phyloP scores from a whole-genome alignment of 2,329 filamentous ascomycete species.

The Xylaria sp. region DNA sequence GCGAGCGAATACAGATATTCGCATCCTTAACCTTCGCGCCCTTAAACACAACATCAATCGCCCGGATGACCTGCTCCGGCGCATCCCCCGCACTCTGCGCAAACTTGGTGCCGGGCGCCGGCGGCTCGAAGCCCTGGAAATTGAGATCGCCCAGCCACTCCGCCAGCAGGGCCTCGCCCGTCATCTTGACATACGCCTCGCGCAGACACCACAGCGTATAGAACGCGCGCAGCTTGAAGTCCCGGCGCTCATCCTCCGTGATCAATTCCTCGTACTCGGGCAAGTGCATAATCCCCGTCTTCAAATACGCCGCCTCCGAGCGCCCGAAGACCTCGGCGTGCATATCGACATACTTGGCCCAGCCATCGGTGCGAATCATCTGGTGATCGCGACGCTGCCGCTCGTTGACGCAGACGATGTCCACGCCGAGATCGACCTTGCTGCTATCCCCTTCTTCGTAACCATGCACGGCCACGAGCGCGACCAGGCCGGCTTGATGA shows the following conservation, averaged over 20 bases:
- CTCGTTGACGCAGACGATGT: slow-evolving; percentile 72
- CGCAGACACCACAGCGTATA: slow-evolving; percentile 76
- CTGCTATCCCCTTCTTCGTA: slow-evolving; percentile 23
- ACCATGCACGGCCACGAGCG: slow-evolving; percentile 51
- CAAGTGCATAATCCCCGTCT: slow-evolving; percentile 36
- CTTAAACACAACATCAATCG: slow-evolving; percentile 37
- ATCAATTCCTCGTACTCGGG: slow-evolving; percentile 17
- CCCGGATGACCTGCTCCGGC: slow-evolving; percentile 32
- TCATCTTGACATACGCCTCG: slow-evolving; percentile 79
- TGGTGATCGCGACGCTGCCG: slow-evolving; percentile 56
- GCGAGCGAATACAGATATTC: slow-evolving; percentile 39
- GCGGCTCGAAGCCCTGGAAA: slow-evolving; percentile 58
- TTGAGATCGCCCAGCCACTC: slow-evolving; percentile 67
- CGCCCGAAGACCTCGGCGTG: slow-evolving; percentile 65
- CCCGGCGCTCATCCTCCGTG: slow-evolving; percentile 40
- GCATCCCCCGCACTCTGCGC: slow-evolving; percentile 33
- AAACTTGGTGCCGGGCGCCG: slow-evolving; percentile 33
- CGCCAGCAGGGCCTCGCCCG: slow-evolving; percentile 70
- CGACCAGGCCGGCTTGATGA: slow-evolving; percentile 72
- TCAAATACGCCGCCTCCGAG: slow-evolving; percentile 58
- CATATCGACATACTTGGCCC: slow-evolving; percentile 63
- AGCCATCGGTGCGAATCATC: slow-evolving; percentile 52
- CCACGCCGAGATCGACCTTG: slow-evolving; percentile 56
- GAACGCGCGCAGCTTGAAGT: slow-evolving; percentile 62
- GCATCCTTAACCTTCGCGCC: slow-evolving; percentile 38